A percentile compares a stretch with the other conserved stretches of the same genome.
Conservation (phyloP, 176 grass and related monocot species). For the Oryza brachyantha region DNA sequence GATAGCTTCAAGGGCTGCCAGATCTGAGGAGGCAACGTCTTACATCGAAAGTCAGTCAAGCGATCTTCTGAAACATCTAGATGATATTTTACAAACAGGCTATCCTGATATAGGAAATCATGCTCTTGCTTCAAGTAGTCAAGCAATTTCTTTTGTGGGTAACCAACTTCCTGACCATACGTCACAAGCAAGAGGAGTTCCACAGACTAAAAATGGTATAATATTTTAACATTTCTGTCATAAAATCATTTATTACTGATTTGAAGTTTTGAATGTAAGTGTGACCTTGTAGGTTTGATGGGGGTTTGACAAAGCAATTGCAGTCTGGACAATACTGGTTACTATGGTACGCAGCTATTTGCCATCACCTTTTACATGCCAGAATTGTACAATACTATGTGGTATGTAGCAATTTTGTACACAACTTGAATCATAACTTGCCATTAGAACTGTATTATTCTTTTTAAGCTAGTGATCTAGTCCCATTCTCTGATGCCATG, state of each 20-base stretch:
- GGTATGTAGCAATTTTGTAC: background rate
- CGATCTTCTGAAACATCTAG: conserved; percentile 67
- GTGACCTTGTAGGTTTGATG: conserved; percentile 40
- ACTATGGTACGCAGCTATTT: conserved; percentile 27
- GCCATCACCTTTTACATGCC: background rate
- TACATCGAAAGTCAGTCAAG: conserved; percentile 72
- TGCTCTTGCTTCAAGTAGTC: conserved; percentile 51
- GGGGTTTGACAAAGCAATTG: conserved; percentile 37
- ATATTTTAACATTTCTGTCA: conserved; percentile 27
- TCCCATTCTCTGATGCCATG: background rate
- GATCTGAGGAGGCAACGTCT: conserved; percentile 61
- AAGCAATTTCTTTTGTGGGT: conserved; percentile 55
- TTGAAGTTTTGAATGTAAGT: conserved; percentile 8
- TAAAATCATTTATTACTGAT: conserved; percentile 8
- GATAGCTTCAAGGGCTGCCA: conserved; percentile 76
- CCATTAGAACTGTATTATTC: background rate
- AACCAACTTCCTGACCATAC: conserved; percentile 57
- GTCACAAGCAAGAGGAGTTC: conserved; percentile 34
- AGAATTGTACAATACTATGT: background rate
- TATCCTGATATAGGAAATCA: conserved; percentile 58
- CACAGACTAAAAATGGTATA: conserved; percentile 61
- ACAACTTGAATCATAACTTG: background rate
- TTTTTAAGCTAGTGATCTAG: background rate
- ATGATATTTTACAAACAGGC: conserved; percentile 67
- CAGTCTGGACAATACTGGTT: background rate